phyloP scores from a whole-genome alignment of 2,329 filamentous ascomycete species.

The Penicillium sclerotigenum region DNA sequence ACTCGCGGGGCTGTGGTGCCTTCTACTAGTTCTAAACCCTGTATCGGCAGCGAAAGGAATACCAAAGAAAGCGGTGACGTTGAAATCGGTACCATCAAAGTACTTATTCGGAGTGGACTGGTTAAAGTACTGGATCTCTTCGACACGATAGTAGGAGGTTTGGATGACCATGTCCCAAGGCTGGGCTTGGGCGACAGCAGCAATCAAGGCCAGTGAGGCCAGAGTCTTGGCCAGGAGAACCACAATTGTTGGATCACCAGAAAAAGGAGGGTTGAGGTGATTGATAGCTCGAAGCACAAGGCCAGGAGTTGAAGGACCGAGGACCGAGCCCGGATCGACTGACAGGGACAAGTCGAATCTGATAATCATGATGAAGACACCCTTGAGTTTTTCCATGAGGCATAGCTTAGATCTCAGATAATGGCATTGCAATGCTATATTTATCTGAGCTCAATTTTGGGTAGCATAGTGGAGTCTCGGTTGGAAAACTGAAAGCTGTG shows the following conservation, averaged over 20 bases:
- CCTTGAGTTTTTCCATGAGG: neutral
- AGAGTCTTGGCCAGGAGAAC: conserved; percentile 9
- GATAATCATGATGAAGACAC: neutral
- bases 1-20: conserved; percentile 19
- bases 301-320: neutral
- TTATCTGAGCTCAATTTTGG: neutral
- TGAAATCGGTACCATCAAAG: conserved; percentile 21
- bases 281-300: neutral
- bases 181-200: conserved; percentile 16
- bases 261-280: neutral
- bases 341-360: neutral
- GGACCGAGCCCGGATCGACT: neutral
- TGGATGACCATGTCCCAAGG: conserved; percentile 22
- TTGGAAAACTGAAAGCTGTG: neutral
- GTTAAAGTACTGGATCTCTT: conserved; percentile 25
- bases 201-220: conserved; percentile 8
- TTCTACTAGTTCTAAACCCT: conserved; percentile 25
- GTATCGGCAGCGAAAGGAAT: conserved; percentile 27
- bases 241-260: conserved; percentile 1
- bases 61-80: conserved; percentile 21
- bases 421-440: neutral
- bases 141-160: conserved; percentile 17
- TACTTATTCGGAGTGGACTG: conserved; percentile 19
- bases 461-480: neutral
- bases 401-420: neutral